phyloP scores from a whole-genome alignment of 805 yeast genomes.

The Yarrowia sp. region DNA sequence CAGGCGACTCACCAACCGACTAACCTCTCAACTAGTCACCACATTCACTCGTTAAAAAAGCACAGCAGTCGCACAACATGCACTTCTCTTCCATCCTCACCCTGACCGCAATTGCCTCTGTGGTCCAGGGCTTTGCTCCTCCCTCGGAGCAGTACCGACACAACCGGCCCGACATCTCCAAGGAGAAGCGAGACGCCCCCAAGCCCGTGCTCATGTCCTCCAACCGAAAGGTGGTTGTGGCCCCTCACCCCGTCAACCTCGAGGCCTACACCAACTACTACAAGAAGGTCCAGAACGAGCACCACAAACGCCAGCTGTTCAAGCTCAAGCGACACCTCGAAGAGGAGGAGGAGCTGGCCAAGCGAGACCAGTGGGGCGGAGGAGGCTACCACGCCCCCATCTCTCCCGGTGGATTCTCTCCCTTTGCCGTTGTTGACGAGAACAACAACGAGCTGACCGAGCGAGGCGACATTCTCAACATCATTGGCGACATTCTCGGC shows the following conservation, averaged over 20 bases:
- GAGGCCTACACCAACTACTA: conserved; percentile 38
- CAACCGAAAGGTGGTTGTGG: conserved; percentile 34
- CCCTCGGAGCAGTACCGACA: conserved; percentile 28
- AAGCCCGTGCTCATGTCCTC: conserved; percentile 33
- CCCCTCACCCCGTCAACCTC: conserved; percentile 32
- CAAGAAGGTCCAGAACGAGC: conserved; percentile 38
- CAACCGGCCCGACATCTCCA: conserved; percentile 22
- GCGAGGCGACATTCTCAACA: conserved; percentile 35
- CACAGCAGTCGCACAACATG: background rate
- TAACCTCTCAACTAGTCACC: too few relatives aligned
- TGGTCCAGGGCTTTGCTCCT: conserved; percentile 37
- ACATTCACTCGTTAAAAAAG: background rate
- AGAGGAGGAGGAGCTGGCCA: conserved; percentile 25
- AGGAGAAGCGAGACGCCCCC: conserved; percentile 15
- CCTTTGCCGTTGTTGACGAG: conserved; percentile 32
- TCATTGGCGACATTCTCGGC: conserved; percentile 33
- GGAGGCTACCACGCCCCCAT: conserved; percentile 19
- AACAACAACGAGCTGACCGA: conserved; percentile 33
- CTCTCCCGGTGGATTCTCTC: conserved; percentile 5
- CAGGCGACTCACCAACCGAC: too few relatives aligned
- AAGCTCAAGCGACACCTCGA: conserved; percentile 38
- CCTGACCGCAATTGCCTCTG: conserved; percentile 31
- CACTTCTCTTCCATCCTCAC: conserved; percentile 27
- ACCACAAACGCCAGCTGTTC: conserved; percentile 36
- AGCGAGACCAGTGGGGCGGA: conserved; percentile 18